Evolutionary conservation across 306 rosid genomes (phyloP).

Genomic region (Lupinus albus): DNA sequence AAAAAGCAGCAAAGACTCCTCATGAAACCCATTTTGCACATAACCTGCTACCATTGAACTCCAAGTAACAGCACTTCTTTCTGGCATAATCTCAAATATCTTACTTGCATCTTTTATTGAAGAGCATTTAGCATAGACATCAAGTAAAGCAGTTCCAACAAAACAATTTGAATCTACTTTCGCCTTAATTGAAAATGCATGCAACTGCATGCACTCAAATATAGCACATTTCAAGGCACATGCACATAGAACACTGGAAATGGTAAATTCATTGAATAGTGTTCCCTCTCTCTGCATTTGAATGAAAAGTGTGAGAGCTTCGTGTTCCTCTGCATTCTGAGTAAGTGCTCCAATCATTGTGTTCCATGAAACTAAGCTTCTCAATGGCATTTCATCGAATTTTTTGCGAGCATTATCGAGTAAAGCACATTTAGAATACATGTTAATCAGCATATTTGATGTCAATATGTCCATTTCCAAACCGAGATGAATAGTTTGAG

Average conservation of each 20-base stretch:
- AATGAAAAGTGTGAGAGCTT: constrained; percentile 64
- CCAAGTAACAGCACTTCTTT: constrained; percentile 78
- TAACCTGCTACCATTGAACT: constrained; percentile 85
- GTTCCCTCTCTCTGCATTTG: constrained; percentile 74
- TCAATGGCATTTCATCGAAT: constrained; percentile 68
- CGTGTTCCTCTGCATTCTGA: constrained; percentile 54
- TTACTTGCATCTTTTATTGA: constrained; percentile 57
- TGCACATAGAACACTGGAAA: constrained; percentile 81
- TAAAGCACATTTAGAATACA: constrained; percentile 75
- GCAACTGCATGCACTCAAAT: constrained; percentile 69
- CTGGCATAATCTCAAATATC: constrained; percentile 71
- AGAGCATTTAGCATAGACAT: constrained; percentile 78
- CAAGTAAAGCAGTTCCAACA: constrained; percentile 81
- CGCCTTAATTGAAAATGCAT: constrained; percentile 73
- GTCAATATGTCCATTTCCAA: constrained; percentile 54
- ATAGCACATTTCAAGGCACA: constrained; percentile 67
- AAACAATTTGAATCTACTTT: constrained; percentile 67
- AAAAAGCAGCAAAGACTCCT: constrained; percentile 76
- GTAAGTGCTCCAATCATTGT: constrained; percentile 79
- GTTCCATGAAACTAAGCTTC: constrained; percentile 84
- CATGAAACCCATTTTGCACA: constrained; percentile 67
- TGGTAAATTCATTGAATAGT: constrained; percentile 66
- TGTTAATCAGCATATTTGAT: constrained; percentile 72
- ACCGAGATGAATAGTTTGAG: constrained; percentile 59
- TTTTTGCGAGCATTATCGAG: constrained; percentile 53